A percentile compares a stretch with the other conserved stretches of the same genome.
These are phyloP conservation scores for Fragilariopsis cylindrus DNA, from an alignment of 108 stramenopile species.

Conservation along the genomic window DNA sequence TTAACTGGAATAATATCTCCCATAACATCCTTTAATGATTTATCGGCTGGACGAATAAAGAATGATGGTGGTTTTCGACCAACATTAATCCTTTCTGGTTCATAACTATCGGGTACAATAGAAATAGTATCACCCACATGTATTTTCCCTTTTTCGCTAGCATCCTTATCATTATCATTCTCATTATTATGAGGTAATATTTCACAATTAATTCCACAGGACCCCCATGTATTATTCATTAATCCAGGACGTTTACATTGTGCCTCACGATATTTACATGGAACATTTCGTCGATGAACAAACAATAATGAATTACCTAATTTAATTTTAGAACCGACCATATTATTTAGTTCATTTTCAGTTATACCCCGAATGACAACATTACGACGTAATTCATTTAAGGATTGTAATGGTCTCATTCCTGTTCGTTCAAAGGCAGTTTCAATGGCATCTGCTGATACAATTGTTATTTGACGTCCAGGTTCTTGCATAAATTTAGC, in stretches of 20 bases:
- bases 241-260: constrained; percentile 22
- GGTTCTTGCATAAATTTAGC: constrained; percentile 23
- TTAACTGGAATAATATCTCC: constrained; percentile 3
- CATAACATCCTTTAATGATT: constrained; percentile 25
- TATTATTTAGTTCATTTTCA: constrained; percentile 14
- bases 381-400: constrained; percentile 31
- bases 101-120: not conserved
- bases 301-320: constrained; percentile 15
- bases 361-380: constrained; percentile 28
- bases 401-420: not conserved
- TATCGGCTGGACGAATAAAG: constrained; percentile 26
- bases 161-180: not conserved
- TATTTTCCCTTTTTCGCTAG: constrained; percentile 11
- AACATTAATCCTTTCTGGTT: constrained; percentile 13
- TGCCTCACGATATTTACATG: constrained; percentile 37
- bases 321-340: constrained; percentile 18
- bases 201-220: constrained; percentile 30
- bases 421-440: constrained; percentile 3
- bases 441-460: constrained; percentile 19
- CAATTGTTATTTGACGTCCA: constrained; percentile 31
- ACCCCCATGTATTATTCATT: constrained; percentile 33
- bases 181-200: constrained; percentile 5
- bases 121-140: constrained; percentile 17
- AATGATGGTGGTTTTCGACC: constrained; percentile 14
- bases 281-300: constrained; percentile 33